Evolutionary conservation across 169 alveolate genomes (phyloP).

Genomic region (Pseudocohnilembus persalinus): DNA sequence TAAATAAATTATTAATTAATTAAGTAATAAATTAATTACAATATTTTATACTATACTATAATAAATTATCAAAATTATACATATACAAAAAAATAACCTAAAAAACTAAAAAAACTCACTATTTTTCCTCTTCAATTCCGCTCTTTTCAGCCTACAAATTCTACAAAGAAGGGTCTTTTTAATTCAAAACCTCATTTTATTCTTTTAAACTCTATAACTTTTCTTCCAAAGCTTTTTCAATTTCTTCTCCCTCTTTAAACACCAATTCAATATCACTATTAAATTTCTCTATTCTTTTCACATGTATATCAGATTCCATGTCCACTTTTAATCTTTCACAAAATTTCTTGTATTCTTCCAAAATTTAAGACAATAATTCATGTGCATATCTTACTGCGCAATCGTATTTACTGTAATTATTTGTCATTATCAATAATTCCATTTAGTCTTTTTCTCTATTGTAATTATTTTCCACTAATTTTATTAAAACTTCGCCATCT

Average conservation of each 20-base stretch:
- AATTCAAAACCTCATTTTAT: too few species aligned
- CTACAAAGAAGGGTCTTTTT: too few species aligned
- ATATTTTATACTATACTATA: too few species aligned
- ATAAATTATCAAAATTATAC: too few species aligned
- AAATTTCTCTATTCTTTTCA: constrained; percentile 22
- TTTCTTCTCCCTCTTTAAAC: neutral
- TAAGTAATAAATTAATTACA: too few species aligned
- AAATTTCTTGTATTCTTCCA: constrained; percentile 19
- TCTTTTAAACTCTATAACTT: neutral
- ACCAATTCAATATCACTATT: constrained; percentile 15
- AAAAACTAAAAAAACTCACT: too few species aligned
- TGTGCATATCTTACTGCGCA: constrained; percentile 18
- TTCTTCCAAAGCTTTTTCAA: neutral
- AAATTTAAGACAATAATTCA: constrained; percentile 2
- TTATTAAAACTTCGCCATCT: constrained; percentile 2
- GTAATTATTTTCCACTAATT: constrained; percentile 14
- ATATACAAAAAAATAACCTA: too few species aligned
- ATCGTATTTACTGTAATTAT: constrained; percentile 14
- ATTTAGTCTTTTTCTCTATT: constrained; percentile 1
- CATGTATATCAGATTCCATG: constrained; percentile 3
- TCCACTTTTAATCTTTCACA: neutral
- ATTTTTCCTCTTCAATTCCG: too few species aligned
- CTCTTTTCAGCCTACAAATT: too few species aligned
- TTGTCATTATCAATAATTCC: constrained; percentile 10
- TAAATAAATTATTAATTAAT: too few species aligned